Percentiles rank a stretch among this genome's conserved stretches.
Conservation (phyloP, 352 stramenopile species). For the Peronospora destructor region DNA sequence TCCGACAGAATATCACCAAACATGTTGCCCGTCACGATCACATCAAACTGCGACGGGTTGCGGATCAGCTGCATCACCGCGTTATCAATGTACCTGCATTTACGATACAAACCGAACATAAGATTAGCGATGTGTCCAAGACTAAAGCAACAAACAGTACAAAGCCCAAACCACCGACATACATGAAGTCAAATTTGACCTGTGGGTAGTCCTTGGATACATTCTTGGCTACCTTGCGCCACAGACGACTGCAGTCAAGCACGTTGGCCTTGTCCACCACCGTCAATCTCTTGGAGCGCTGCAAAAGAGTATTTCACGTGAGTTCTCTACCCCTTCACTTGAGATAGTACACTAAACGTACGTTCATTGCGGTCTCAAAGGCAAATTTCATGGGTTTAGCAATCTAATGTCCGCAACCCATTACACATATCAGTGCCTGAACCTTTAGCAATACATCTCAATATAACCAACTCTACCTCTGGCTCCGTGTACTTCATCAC, state of each 20-base stretch:
- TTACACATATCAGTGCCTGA: neutral
- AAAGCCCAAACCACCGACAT: constrained; percentile 2
- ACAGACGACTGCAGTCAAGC: constrained; percentile 92
- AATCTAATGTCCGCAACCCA: constrained; percentile 28
- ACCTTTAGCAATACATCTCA: neutral
- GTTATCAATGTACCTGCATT: constrained; percentile 98
- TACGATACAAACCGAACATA: neutral
- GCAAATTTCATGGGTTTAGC: constrained; percentile 79
- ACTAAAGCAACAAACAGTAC: neutral
- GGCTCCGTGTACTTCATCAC: constrained; percentile 98
- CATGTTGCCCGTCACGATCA: constrained; percentile 98
- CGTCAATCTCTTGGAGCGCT: constrained; percentile 92
- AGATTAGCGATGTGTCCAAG: neutral
- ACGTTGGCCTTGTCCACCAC: constrained; percentile 99
- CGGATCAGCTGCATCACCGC: constrained; percentile 98
- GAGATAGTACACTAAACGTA: constrained; percentile 23
- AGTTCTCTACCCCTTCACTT: too few relatives aligned
- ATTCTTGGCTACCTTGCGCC: constrained; percentile 89
- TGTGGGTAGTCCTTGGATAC: constrained; percentile 88
- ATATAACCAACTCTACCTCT: constrained; percentile 46
- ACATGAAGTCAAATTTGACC: constrained; percentile 94
- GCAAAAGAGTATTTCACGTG: constrained; percentile 16
- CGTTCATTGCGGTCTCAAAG: constrained; percentile 74
- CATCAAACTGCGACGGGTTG: constrained; percentile 98
- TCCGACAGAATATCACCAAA: constrained; percentile 99